Evolutionary conservation across 176 grass and related monocot species (phyloP), one percentile per base, ranked within the genome.

Genomic region (Echinochloa phyllopogon): DNA sequence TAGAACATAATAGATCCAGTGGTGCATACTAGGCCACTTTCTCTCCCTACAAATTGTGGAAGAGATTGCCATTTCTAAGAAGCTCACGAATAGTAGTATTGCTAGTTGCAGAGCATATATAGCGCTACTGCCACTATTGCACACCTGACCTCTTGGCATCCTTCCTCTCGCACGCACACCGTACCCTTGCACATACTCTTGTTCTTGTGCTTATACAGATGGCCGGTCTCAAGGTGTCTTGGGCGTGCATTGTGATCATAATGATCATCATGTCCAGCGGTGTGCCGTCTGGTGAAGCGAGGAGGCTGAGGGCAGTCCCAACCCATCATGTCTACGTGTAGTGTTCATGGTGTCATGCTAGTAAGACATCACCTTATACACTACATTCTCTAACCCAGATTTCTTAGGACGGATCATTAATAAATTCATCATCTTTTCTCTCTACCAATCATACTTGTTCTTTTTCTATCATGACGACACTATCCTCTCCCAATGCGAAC

Each of bases 21-120:
- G 29, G 29, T 33, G 10, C 15, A 70, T n/a, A 6, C 1, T 15
- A 27, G 0, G 6, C 1, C 72, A 55, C 62, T 50, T 49, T 24
- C 8, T 69, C 52, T 25, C 10, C 23, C 77, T 87, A 90, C 87
- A 90, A 86, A 90, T 79, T 43, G 65, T 8, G 12, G 21, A 24
- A 1, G 47, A 20, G 18, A 59, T 41, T 17, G 21, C 17, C 21
- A 1, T 58, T 69, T 67, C 49, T 4, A 49, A 68, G 3, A 74
- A 79, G 6, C 89, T 44, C 6, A 29, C 33, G 65, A 21, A 51
- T 3, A 69, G 42, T 0, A 42, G 27, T 56, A 74, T 23, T 47
- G 41, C 42, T 25, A 74, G 16, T 49, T 49, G 15, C 74, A 1
- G 51, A 57, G 75, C 44, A 36, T 33, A 75, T 33, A 75, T n/a